These are phyloP conservation scores for Quercus phellos DNA, from an alignment of 331 rosid species.

Conservation along the genomic window DNA sequence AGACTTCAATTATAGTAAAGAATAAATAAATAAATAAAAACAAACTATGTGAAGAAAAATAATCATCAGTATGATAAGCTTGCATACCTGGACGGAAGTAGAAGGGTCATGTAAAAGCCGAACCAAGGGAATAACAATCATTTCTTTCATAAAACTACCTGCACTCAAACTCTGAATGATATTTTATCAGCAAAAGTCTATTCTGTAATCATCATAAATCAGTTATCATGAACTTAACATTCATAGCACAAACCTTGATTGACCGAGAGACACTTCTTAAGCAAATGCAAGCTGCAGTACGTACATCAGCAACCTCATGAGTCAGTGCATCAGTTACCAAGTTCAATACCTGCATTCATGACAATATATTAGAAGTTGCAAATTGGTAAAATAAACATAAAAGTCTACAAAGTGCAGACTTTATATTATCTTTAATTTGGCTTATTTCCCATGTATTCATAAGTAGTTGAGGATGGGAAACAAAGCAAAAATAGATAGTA, in stretches of 20 bases:
- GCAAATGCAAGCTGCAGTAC: conserved; percentile 79
- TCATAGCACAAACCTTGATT: conserved; percentile 54
- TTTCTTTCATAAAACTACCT: conserved; percentile 71
- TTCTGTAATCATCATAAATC: background rate
- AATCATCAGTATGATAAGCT: conserved; percentile 6
- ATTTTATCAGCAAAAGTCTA: conserved; percentile 28
- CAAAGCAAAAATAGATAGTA: background rate
- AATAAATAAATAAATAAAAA: background rate
- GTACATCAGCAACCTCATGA: conserved; percentile 56
- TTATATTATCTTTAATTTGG: background rate
- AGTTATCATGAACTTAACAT: conserved; percentile 5
- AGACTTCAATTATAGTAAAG: background rate
- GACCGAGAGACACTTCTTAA: conserved; percentile 74
- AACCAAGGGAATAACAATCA: conserved; percentile 56
- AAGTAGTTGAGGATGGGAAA: background rate
- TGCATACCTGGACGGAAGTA: conserved; percentile 62
- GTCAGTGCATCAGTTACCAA: conserved; percentile 50
- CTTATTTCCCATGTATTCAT: background rate
- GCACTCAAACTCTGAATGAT: conserved; percentile 71
- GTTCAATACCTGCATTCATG: conserved; percentile 43
- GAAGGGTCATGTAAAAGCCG: conserved; percentile 63
- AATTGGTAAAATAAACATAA: background rate
- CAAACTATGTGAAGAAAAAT: background rate
- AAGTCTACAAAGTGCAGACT: background rate
- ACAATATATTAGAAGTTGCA: conserved; percentile 11